Conservation (phyloP, 2,329 filamentous ascomycete species). For the Diaporthe australafricana region DNA sequence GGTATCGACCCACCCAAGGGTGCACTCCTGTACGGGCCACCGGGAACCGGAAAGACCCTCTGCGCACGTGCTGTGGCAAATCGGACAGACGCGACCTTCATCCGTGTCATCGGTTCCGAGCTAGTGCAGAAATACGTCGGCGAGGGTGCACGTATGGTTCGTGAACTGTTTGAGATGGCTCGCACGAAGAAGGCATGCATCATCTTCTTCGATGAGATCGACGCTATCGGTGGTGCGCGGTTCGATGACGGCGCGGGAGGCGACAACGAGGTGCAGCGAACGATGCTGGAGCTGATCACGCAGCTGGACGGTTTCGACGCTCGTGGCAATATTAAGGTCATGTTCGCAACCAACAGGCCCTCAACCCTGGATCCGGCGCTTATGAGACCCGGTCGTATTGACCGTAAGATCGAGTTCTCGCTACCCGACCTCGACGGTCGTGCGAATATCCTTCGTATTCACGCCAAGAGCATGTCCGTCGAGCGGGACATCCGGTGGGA, state of each 20-base stretch:
- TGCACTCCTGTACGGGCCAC: slow-evolving; percentile 94
- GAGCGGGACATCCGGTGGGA: slow-evolving; percentile 99
- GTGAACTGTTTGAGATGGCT: slow-evolving; percentile 99
- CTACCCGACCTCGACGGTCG: slow-evolving; percentile 96
- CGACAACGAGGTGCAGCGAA: slow-evolving; percentile 97
- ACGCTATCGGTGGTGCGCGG: slow-evolving; percentile 93
- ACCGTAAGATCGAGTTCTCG: slow-evolving; percentile 98
- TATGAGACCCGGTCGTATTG: slow-evolving; percentile 97
- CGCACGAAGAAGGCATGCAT: slow-evolving; percentile 99
- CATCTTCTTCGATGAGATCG: slow-evolving; percentile 99
- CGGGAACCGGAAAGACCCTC: slow-evolving; percentile 98
- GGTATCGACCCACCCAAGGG: slow-evolving; percentile 99
- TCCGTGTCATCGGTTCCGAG: slow-evolving; percentile 97
- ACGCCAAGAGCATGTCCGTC: slow-evolving; percentile 99
- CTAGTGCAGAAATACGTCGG: slow-evolving; percentile 99
- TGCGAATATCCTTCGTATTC: slow-evolving; percentile 97
- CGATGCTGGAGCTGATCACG: slow-evolving; percentile 97
- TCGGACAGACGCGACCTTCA: slow-evolving; percentile 97
- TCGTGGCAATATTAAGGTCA: slow-evolving; percentile 98
- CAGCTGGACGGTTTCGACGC: slow-evolving; percentile 97
- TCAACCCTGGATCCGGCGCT: slow-evolving; percentile 96
- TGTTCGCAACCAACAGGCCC: slow-evolving; percentile 98
- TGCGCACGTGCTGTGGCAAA: slow-evolving; percentile 98
- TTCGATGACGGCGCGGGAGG: slow-evolving; percentile 97
- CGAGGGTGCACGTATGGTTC: slow-evolving; percentile 97